Percentiles rank a stretch among this genome's conserved stretches.
Evolutionary conservation across 2,329 filamentous ascomycete species (phyloP).

Genomic region (Ophioceras dolichostomum): DNA sequence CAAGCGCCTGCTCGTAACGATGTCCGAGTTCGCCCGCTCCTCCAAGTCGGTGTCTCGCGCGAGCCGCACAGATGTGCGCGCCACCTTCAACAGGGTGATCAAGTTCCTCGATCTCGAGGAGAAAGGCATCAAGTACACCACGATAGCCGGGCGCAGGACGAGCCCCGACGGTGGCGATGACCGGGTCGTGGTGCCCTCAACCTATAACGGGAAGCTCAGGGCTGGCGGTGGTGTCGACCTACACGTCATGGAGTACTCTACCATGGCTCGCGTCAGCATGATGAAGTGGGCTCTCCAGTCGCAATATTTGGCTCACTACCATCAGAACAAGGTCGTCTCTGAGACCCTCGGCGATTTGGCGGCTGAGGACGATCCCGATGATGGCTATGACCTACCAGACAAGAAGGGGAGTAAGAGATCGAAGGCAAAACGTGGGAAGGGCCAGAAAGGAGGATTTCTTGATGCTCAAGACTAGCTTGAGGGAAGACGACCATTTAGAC

Average conservation of each 20-base stretch:
- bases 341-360: background rate
- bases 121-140: no score
- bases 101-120: conserved; percentile 41
- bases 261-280: conserved; percentile 33
- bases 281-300: conserved; percentile 34
- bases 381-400: no score
- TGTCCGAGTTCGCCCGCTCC: conserved; percentile 33
- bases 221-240: conserved; percentile 13
- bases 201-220: no score
- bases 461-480: no score
- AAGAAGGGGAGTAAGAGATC: no score
- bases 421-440: no score
- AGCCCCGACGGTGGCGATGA: no score
- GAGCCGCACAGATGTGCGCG: conserved; percentile 32
- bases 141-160: no score
- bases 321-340: conserved; percentile 17
- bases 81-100: conserved; percentile 36
- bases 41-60: conserved; percentile 37
- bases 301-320: conserved; percentile 27
- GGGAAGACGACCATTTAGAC: no score
- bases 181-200: no score
- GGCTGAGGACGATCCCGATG: no score
- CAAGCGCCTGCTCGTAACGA: conserved; percentile 31
- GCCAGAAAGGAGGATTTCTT: no score
- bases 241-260: conserved; percentile 31